Base-by-base conservation (phyloP, 1,139 yeast species). In the Chernovozyma sophiae-reginae region DNA sequence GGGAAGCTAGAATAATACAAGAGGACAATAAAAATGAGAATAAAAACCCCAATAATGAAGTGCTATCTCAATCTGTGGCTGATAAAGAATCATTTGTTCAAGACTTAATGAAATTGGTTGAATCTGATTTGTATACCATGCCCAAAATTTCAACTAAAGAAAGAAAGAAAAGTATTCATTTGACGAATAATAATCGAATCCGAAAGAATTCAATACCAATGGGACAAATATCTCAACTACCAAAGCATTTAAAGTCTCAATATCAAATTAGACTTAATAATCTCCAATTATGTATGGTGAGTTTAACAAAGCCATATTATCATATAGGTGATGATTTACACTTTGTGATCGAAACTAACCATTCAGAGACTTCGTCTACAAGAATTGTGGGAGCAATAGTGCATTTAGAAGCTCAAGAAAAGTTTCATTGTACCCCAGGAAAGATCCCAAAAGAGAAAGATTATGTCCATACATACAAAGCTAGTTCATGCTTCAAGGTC, bases 241-340 rank as follows among this genome's bases (percentile, higher is more conserved):
- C 72, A 3, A 31, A 38, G 4, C 62, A 58, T 30, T 46, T 61
- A 33, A 65, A 67, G 34, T 60, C 68, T 13, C 68, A 64, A 38
- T 70, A 59, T 47, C 67, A 65, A 41, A 55, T 70, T 27, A 43
- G 64, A 23, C 67, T 66, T 18, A 67, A 68, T 42, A 53, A 54
- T 36, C 47, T 51, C 26, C 53, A 56, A 18, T 47, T 69, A 22
- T 69, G 76, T 43, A 43, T 51, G n/a, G 52, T 68, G 12, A 50
- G 53, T 10, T 38, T 62, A n/a, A 53, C 69, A 2, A 70, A 72
- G 43, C 67, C 74, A 1, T 68, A 68, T 41, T 77, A 65, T 46
- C 72, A 70, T 37, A 45, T 70, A 10, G 77, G 80, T 1, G 81
- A 77, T 27, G 74, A 72, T 39, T 58, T 76, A 8, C 63, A 63